phyloP scores from a whole-genome alignment of 192 early-diverging fungal genomes.

The Coemansia sp. region DNA sequence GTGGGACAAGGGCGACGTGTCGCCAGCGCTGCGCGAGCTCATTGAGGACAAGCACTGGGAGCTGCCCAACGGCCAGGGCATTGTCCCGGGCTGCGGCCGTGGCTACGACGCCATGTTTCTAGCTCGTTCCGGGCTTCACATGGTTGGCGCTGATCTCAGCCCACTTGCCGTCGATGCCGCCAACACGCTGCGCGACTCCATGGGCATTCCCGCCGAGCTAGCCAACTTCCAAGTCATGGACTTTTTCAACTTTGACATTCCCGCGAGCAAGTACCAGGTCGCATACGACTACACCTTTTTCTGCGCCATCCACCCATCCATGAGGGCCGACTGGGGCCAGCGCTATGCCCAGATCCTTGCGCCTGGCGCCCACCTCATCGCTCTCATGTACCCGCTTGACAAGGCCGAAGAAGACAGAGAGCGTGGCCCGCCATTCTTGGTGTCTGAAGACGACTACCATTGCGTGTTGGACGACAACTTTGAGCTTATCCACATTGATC shows the following conservation, averaged over 20 bases:
- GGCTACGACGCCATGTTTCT: slow-evolving; percentile 81
- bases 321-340: slow-evolving; percentile 66
- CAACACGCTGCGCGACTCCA: slow-evolving; percentile 54
- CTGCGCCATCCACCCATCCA: slow-evolving; percentile 71
- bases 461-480: slow-evolving; percentile 59
- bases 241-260: slow-evolving; percentile 72
- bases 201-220: slow-evolving; percentile 29
- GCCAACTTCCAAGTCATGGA: slow-evolving; percentile 64
- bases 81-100: slow-evolving; percentile 53
- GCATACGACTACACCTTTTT: slow-evolving; percentile 90
- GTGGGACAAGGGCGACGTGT: slow-evolving; percentile 53
- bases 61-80: slow-evolving; percentile 39
- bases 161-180: slow-evolving; percentile 64
- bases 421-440: slow-evolving; percentile 76
- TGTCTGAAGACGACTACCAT: slow-evolving; percentile 68
- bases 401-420: slow-evolving; percentile 55
- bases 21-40: slow-evolving; percentile 50
- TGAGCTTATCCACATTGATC: slow-evolving; percentile 63
- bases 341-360: slow-evolving; percentile 67
- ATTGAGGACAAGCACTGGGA: slow-evolving; percentile 50
- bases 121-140: slow-evolving; percentile 59
- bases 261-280: slow-evolving; percentile 65
- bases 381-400: slow-evolving; percentile 77
- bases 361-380: slow-evolving; percentile 70
- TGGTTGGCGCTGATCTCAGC: slow-evolving; percentile 72